Evolutionary conservation across 306 rosid genomes (phyloP).

Genomic region (Arachis hypogaea): DNA sequence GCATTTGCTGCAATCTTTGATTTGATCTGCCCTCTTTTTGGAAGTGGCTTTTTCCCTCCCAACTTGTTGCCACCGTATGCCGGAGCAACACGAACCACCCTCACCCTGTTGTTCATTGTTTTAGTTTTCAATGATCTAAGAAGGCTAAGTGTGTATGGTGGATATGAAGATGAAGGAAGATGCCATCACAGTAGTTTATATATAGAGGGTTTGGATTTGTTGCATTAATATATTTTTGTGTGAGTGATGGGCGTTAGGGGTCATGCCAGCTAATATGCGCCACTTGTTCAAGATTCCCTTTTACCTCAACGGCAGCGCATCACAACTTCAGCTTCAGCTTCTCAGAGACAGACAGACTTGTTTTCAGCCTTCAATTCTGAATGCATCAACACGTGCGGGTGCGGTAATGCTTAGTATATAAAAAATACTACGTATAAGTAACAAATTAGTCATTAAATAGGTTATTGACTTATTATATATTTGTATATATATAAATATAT

Average conservation of each 20-base stretch:
- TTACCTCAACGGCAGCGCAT: slow-evolving; percentile 47
- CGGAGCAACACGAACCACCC: slow-evolving; percentile 43
- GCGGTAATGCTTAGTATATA: too few species aligned
- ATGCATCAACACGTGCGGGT: slow-evolving; percentile 50
- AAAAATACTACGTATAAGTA: too few species aligned
- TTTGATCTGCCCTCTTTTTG: slow-evolving; percentile 58
- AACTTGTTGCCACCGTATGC: slow-evolving; percentile 40
- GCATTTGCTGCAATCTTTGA: slow-evolving; percentile 52
- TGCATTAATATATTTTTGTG: slow-evolving; percentile 29
- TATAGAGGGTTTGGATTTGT: slow-evolving; percentile 23
- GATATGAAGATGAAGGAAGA: background rate
- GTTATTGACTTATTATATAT: too few species aligned
- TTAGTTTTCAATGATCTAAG: too few species aligned
- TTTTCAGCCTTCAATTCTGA: slow-evolving; percentile 10
- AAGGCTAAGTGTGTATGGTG: too few species aligned
- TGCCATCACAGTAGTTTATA: slow-evolving; percentile 40
- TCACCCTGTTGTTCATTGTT: slow-evolving; percentile 53
- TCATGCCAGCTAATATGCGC: slow-evolving; percentile 55
- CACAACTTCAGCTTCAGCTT: slow-evolving; percentile 41
- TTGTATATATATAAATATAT: too few species aligned
- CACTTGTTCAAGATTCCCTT: slow-evolving; percentile 48
- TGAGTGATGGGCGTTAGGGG: slow-evolving; percentile 48
- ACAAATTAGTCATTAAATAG: too few species aligned
- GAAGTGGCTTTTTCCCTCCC: slow-evolving; percentile 46
- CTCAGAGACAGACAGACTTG: background rate